Conservation (phyloP, 1,284 basidiomycete genomes). For the Ustilago nuda region DNA sequence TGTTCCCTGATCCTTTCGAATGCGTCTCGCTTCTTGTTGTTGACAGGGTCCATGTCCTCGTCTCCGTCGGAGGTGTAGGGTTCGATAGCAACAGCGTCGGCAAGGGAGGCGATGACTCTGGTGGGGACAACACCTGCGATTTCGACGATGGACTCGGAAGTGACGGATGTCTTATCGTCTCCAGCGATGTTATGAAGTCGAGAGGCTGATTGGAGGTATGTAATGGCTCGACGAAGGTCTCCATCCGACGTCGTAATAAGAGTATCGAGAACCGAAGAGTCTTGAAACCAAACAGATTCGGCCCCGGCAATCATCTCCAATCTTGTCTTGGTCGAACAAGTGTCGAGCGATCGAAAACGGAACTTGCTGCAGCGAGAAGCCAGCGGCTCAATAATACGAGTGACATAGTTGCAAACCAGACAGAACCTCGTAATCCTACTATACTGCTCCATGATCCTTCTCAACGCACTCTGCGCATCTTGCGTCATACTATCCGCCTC, state of each 20-base stretch:
- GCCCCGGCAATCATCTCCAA: conserved; percentile 81
- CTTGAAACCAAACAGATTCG: conserved; percentile 72
- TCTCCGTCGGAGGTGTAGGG: conserved; percentile 70
- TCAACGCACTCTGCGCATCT: conserved; percentile 93
- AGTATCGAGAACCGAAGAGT: conserved; percentile 72
- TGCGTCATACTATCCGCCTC: conserved; percentile 99
- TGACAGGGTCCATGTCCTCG: conserved; percentile 73
- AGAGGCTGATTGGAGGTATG: conserved; percentile 95
- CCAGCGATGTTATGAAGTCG: conserved; percentile 73
- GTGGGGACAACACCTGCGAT: conserved; percentile 95
- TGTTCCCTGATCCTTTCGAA: conserved; percentile 81
- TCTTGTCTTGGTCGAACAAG: conserved; percentile 79
- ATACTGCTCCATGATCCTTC: conserved; percentile 98
- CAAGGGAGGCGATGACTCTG: conserved; percentile 78
- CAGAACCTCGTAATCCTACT: conserved; percentile 97
- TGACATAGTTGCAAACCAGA: conserved; percentile 99
- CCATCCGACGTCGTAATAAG: conserved; percentile 86
- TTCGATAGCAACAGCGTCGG: conserved; percentile 78
- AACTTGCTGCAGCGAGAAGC: conserved; percentile 99
- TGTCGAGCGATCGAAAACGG: conserved; percentile 92
- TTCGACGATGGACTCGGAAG: conserved; percentile 79
- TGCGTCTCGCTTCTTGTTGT: conserved; percentile 64
- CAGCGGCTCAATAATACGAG: conserved; percentile 94
- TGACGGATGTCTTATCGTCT: conserved; percentile 36
- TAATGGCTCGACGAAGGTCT: conserved; percentile 97